Evolutionary conservation across 805 yeast genomes (phyloP), one percentile per base, ranked within the genome.

Genomic region (Naumovozyma dairenensis): DNA sequence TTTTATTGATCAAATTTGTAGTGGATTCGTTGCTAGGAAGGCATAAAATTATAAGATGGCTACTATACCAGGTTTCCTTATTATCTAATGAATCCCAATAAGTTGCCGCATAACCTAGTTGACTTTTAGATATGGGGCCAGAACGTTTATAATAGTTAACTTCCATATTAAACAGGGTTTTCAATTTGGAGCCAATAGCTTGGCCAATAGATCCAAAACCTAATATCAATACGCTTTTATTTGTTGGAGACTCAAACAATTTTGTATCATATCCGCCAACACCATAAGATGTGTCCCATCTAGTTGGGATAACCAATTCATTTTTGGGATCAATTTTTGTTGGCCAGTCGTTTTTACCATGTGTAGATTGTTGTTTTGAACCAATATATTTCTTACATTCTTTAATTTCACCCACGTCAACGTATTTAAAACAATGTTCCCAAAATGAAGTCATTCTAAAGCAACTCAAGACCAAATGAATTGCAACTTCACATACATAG

Each of bases 201-300:
- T 69, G 68, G 6, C 93, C 94, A 45, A 82, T 82, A 15, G 73
- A 64, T 1, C 94, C 93, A 46, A 81, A 76, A 0, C 93, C 94
- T 3, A 80, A 71, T 21, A 82, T 66, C 3, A 77, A 72, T 1
- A 67, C 85, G 16, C 61, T 62, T 48, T 73, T 77, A 15, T 74
- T 74, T 12, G 55, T 51, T 5, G 86, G 85, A 4, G 74, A 65
- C 15, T 54, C 72, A 44, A 69, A 51, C 19, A 49, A 49, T 16
- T 71, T n/a, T n/a, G n/a, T n/a, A n/a, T n/a, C n/a, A n/a, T n/a
- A n/a, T n/a, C 71, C 65, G 26, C 74, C 77, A 2, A 74, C 55
- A 14, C 50, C 45, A 15, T 67, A 67, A 13, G 71, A n/a, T 65
- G 25, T 57, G 55, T 0, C 66, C 60, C 39, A 65, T 59, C 50